Evolutionary conservation across 208 protist species (phyloP), one percentile per base, ranked within the genome.

Genomic region (Leishmania major): DNA sequence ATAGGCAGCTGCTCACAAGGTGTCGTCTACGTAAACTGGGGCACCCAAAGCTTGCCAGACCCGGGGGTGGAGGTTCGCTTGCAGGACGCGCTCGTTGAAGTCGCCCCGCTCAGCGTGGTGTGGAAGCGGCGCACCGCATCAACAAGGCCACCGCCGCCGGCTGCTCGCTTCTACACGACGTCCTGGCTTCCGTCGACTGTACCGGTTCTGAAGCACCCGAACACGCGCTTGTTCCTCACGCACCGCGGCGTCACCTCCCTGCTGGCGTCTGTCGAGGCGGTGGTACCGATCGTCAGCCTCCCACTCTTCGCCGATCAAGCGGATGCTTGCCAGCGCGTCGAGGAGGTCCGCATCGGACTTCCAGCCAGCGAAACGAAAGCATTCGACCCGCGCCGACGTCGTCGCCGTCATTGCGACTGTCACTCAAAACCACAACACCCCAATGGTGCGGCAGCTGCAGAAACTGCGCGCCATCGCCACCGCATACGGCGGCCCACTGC

Each of bases 301-400:
- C 90, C 90, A 49, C 84, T 92, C 67, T 91, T 90, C 45, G 90
- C 88, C 28, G 88, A 92, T 69, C 88, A 92, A 53, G 81, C 75
- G 2, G 90, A 92, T 72, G 90, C 91, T 57, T 94, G 90, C 83
- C 87, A 91, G 81, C 90, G 89, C n/a, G 80, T 91, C 57, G 60
- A 67, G 11, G 87, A 92, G 77, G 77, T 82, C 45, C 82, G 84
- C 45, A 85, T 92, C 43, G 88, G 88, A 47, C 76, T 72, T 57
- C 83, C 75, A 71, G 72, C 90, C 51, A 83, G 82, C 35, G 75
- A 78, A 25, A 87, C 86, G 64, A 79, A 85, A 53, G 40, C 43
- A 40, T 87, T 93, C 80, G 85, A 86, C 83, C 47, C 72, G 69
- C 25, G 76, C 53, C 2, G 88, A 85, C 67, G 81, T 93, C n/a